Conservation (phyloP, 2,329 filamentous ascomycete species). For the Aspergillus candidus region DNA sequence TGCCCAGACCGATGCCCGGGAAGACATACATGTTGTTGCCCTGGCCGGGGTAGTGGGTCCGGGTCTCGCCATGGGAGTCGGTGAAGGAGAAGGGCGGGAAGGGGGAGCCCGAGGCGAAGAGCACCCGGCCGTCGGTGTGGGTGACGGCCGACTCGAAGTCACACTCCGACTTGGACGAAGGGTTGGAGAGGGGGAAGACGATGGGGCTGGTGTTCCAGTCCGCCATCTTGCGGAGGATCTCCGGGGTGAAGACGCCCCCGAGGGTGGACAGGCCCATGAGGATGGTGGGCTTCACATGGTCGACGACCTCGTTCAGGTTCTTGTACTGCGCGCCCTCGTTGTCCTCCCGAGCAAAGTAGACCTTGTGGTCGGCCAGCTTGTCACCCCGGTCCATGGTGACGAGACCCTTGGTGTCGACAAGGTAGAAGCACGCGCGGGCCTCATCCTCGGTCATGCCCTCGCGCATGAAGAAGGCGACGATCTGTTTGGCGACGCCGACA, state of each 20-base stretch:
- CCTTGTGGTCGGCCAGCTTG: slow-evolving; percentile 81
- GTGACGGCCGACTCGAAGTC: slow-evolving; percentile 89
- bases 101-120: slow-evolving; percentile 93
- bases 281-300: slow-evolving; percentile 90
- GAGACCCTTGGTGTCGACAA: slow-evolving; percentile 93
- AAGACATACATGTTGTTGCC: slow-evolving; percentile 88
- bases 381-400: slow-evolving; percentile 91
- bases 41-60: slow-evolving; percentile 71
- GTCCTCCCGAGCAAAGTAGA: slow-evolving; percentile 61
- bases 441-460: slow-evolving; percentile 83
- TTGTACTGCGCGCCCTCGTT: slow-evolving; percentile 63
- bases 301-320: slow-evolving; percentile 82
- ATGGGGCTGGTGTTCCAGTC: slow-evolving; percentile 70
- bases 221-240: slow-evolving; percentile 63
- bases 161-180: slow-evolving; percentile 93
- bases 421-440: slow-evolving; percentile 88
- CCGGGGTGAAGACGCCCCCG: slow-evolving; percentile 87
- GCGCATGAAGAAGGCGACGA: slow-evolving; percentile 93
- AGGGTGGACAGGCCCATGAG: slow-evolving; percentile 92
- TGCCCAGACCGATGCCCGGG: slow-evolving; percentile 88
- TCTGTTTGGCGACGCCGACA: slow-evolving; percentile 95
- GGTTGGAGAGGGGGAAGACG: slow-evolving; percentile 95
- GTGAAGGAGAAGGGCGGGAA: slow-evolving; percentile 70
- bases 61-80: slow-evolving; percentile 50
- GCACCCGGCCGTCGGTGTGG: slow-evolving; percentile 81